Percentiles rank a stretch among this genome's conserved stretches.
phyloP scores from a whole-genome alignment of 345 rosid species.

The Arabidopsis arenosa region DNA sequence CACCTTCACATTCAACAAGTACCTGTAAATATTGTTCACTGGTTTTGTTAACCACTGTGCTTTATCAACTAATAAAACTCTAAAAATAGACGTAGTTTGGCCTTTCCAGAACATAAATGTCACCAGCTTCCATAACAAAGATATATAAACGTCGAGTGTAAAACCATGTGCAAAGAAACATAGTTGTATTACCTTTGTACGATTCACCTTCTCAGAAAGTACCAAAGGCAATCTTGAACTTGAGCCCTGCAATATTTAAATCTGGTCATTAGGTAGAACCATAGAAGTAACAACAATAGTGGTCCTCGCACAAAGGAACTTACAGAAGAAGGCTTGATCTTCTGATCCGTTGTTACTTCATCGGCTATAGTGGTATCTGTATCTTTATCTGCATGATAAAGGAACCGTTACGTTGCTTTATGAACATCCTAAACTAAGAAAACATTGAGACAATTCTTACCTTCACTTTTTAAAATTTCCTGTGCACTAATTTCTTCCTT shows the following conservation, averaged over 20 bases:
- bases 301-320: slow-evolving; percentile 45
- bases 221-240: slow-evolving; percentile 82
- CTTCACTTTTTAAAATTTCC: slow-evolving; percentile 49
- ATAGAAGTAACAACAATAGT: slow-evolving; percentile 25
- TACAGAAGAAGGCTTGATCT: slow-evolving; percentile 63
- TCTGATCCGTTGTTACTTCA: slow-evolving; percentile 60
- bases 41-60: not conserved
- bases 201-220: slow-evolving; percentile 89
- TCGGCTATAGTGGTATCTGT: slow-evolving; percentile 50
- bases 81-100: not conserved
- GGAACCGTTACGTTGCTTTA: slow-evolving; percentile 1
- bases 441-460: slow-evolving; percentile 39
- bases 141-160: not conserved
- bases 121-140: slow-evolving; percentile 15
- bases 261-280: slow-evolving; percentile 34
- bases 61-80: slow-evolving; percentile 1
- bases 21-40: slow-evolving; percentile 58
- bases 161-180: slow-evolving; percentile 22
- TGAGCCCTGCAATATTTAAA: slow-evolving; percentile 59
- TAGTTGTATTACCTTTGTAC: slow-evolving; percentile 69
- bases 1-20: slow-evolving; percentile 95
- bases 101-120: not conserved
- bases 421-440: slow-evolving; percentile 3
- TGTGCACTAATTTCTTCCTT: slow-evolving; percentile 47
- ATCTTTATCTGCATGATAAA: slow-evolving; percentile 55